Percentiles rank a stretch among this genome's conserved stretches.
phyloP scores from a whole-genome alignment of 208 protist genomes.

The Spongospora subterranea region DNA sequence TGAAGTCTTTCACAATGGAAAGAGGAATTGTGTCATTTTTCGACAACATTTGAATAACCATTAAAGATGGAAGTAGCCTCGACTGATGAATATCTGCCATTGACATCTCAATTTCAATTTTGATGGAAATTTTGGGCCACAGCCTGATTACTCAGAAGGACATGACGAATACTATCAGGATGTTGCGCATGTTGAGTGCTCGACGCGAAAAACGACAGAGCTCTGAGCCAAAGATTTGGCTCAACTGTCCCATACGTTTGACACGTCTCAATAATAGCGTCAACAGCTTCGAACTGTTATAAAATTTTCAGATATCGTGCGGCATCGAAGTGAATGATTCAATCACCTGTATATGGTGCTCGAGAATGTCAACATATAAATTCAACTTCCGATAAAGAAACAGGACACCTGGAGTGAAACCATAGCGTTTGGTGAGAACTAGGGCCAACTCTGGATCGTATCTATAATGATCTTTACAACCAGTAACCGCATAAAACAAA shows the following conservation, averaged over 20 bases:
- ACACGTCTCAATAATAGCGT: constrained; percentile 37
- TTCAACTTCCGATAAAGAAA: constrained; percentile 53
- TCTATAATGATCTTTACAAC: neutral
- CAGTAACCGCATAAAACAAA: too few relatives aligned
- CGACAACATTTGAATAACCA: constrained; percentile 47
- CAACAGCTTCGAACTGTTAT: neutral
- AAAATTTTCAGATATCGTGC: neutral
- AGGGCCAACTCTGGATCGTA: constrained; percentile 54
- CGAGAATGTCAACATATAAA: constrained; percentile 40
- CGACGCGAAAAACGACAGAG: constrained; percentile 23
- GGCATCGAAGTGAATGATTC: neutral
- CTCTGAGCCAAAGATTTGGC: constrained; percentile 22
- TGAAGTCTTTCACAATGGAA: constrained; percentile 16
- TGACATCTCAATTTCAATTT: too few relatives aligned
- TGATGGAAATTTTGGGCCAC: neutral
- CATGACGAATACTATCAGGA: constrained; percentile 27
- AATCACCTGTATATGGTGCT: constrained; percentile 47
- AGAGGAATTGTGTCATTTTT: constrained; percentile 18
- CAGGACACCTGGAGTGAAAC: constrained; percentile 4
- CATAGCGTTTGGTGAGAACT: constrained; percentile 23
- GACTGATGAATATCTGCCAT: neutral
- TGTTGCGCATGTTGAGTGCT: neutral
- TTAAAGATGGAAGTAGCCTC: constrained; percentile 38
- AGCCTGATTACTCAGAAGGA: neutral
- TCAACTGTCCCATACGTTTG: neutral